Conservation (phyloP, 306 rosid species). For the Vicia villosa region DNA sequence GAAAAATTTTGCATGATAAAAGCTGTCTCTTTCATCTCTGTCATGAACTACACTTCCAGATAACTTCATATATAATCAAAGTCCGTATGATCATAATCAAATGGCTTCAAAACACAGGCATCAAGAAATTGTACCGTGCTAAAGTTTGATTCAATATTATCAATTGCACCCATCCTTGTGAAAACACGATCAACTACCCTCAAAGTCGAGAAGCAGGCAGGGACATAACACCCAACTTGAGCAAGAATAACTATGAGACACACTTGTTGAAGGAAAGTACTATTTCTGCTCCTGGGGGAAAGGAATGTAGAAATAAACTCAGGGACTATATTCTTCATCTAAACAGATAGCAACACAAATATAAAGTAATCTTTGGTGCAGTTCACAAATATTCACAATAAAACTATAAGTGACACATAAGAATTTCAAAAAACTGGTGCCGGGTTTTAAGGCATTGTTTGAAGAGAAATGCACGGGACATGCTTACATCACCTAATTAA, state of each 20-base stretch:
- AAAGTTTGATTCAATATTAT: slow-evolving; percentile 94
- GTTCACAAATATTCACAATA: neutral
- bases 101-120: slow-evolving; percentile 14
- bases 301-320: slow-evolving; percentile 31
- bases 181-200: slow-evolving; percentile 89
- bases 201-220: slow-evolving; percentile 85
- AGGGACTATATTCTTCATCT: slow-evolving; percentile 23
- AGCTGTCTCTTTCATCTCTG: slow-evolving; percentile 98
- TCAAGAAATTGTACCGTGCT: slow-evolving; percentile 68
- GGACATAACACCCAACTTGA: slow-evolving; percentile 93
- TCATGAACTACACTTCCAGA: slow-evolving; percentile 80
- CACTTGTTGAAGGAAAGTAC: slow-evolving; percentile 95
- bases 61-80: slow-evolving; percentile 20
- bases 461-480: slow-evolving; percentile 32
- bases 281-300: slow-evolving; percentile 90
- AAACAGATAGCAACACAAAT: slow-evolving; percentile 4
- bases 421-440: slow-evolving; percentile 5
- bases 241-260: slow-evolving; percentile 95
- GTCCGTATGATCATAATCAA: slow-evolving; percentile 9
- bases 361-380: neutral
- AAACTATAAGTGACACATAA: neutral
- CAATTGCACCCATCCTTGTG: slow-evolving; percentile 96
- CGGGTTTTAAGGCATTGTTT: neutral
- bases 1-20: slow-evolving; percentile 91
- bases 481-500: slow-evolving; percentile 13